A percentile compares a stretch with the other conserved stretches of the same genome.
Evolutionary conservation across 2,329 filamentous ascomycete genomes (phyloP).

Genomic region (Aspergillus oerlinghausenensis): DNA sequence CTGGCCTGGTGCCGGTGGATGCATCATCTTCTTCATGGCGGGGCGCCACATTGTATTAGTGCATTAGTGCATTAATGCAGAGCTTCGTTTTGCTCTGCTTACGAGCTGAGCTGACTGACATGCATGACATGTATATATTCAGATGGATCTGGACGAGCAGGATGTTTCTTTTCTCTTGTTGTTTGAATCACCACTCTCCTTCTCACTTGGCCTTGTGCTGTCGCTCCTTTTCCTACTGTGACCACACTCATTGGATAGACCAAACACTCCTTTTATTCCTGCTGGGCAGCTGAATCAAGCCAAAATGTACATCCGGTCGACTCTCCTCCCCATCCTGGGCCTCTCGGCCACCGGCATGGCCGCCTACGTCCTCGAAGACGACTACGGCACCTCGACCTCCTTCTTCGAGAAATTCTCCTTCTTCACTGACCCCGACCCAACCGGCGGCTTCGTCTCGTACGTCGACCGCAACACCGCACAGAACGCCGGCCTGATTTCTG

Average conservation of each 20-base stretch:
- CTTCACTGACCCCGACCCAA: slow-evolving; percentile 59
- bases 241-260: slow-evolving; percentile 1
- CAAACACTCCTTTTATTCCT: background rate
- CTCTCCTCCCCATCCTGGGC: slow-evolving; percentile 24
- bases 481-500: slow-evolving; percentile 53
- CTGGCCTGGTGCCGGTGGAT: slow-evolving; percentile 28
- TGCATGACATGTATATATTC: background rate
- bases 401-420: slow-evolving; percentile 54
- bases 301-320: slow-evolving; percentile 25
- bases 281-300: background rate
- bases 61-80: background rate
- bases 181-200: background rate
- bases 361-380: slow-evolving; percentile 43
- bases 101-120: background rate
- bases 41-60: slow-evolving; percentile 14
- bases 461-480: slow-evolving; percentile 56
- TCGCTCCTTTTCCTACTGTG: background rate
- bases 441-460: slow-evolving; percentile 70
- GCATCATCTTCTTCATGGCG: slow-evolving; percentile 18
- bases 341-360: slow-evolving; percentile 28
- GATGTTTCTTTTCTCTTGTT: background rate
- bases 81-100: background rate
- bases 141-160: background rate
- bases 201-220: background rate
- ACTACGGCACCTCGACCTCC: slow-evolving; percentile 40